Evolutionary conservation across 2,329 filamentous ascomycete species (phyloP), one percentile per base, ranked within the genome.

Genomic region (Talaromyces sp.): DNA sequence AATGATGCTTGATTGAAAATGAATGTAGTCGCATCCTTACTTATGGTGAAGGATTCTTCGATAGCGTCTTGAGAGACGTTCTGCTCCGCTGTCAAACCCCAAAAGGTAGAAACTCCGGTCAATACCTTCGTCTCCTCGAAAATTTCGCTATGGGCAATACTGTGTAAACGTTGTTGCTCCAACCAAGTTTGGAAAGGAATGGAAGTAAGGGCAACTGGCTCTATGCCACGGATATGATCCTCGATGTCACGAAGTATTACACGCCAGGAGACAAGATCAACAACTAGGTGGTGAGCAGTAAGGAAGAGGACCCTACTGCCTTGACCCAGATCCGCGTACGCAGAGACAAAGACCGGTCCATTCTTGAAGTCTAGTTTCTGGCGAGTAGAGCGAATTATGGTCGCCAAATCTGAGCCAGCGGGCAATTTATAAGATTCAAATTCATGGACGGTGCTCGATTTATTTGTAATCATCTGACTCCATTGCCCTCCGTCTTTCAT

Each of bases 231-330:
- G 7, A 35, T 10, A 35, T 8, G 33, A 10, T 35, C 33, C 35
- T 66, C 59, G n/a, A 66, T 33, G 35, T 66, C 61, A n/a, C 45
- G 19, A 8, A 66, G 60, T 19, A 66, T 57, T n/a, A 66, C 64
- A 27, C 61, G 43, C 64, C 64, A 66, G 6, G 61, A 66, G 5
- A 64, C 61, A 3, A 64, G 37, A 43, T 66, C 59, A 43, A 64
- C 25, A 10, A 52, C 41, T 56, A 62, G 33, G n/a, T 52, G 41
- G 39, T 62, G 43, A 17, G 64, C 64, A 13, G 47, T 27, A 8
- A 64, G 37, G 22, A 50, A 50, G 7, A 63, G 19, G 43, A n/a
- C 11, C 10, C 33, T 35, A 39, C 27, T 37, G 17, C 19, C 31
- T 17, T 58, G 27, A 39, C 37, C 17, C 54, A 58, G 22, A 11